Evolutionary conservation across 169 alveolate genomes (phyloP).

Genomic region (Eimeria brunetti): DNA sequence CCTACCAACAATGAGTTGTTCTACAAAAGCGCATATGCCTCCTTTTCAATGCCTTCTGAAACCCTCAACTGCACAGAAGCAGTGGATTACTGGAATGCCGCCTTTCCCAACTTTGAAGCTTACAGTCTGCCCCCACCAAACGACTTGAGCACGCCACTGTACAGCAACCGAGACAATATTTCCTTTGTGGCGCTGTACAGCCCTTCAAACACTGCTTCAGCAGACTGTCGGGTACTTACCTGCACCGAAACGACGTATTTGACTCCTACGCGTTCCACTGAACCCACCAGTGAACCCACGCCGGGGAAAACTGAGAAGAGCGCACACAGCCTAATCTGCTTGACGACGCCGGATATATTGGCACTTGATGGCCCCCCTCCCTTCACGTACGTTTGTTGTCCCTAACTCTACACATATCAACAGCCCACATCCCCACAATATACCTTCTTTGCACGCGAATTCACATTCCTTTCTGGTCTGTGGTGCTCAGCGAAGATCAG

Average conservation of each 20-base stretch:
- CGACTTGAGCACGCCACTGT: neutral
- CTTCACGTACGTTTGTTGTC: neutral
- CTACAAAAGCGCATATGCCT: neutral
- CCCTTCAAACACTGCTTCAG: neutral
- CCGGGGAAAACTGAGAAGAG: neutral
- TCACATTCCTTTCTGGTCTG: neutral
- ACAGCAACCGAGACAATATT: neutral
- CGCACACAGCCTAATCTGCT: constrained; percentile 12
- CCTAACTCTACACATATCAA: neutral
- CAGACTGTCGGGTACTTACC: constrained; percentile 17
- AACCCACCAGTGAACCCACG: neutral
- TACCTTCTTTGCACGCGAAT: neutral
- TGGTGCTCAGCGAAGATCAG: constrained; percentile 4
- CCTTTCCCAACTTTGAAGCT: neutral
- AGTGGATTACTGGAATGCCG: neutral
- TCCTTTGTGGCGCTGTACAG: neutral
- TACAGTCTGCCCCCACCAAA: neutral
- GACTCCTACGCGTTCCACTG: neutral
- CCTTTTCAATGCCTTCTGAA: neutral
- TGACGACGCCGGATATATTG: constrained; percentile 42
- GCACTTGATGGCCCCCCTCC: neutral
- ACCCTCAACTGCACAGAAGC: neutral
- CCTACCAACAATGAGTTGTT: neutral
- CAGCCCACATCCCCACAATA: neutral
- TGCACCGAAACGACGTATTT: neutral